These are phyloP conservation scores for Aureobasidium namibiae DNA, from an alignment of 2,329 filamentous ascomycete species.

Conservation along the genomic window DNA sequence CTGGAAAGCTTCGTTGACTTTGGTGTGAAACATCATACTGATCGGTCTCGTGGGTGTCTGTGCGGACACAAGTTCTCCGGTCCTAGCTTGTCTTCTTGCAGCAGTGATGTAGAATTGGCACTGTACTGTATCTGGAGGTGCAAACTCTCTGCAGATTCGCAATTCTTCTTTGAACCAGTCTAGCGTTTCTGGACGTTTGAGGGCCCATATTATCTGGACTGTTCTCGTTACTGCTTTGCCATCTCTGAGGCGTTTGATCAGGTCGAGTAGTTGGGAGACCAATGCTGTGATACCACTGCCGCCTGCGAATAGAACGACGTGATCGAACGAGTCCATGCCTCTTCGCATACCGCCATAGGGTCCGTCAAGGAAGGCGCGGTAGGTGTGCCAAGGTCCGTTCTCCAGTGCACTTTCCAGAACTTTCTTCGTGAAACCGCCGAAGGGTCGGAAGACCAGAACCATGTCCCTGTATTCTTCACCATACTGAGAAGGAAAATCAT, in stretches of 20 bases:
- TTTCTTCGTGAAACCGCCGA: constrained; percentile 78
- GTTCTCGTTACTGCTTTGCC: constrained; percentile 87
- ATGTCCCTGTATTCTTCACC: constrained; percentile 83
- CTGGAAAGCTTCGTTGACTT: constrained; percentile 78
- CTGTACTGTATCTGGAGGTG: constrained; percentile 78
- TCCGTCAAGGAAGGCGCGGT: constrained; percentile 84
- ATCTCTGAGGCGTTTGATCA: constrained; percentile 96
- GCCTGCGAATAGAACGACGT: constrained; percentile 85
- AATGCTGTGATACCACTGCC: constrained; percentile 92
- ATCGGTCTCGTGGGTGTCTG: constrained; percentile 49
- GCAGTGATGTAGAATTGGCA: constrained; percentile 94
- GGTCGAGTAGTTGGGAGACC: constrained; percentile 79
- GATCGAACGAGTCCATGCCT: constrained; percentile 84
- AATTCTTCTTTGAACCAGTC: constrained; percentile 97
- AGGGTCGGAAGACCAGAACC: constrained; percentile 84
- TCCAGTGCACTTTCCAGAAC: constrained; percentile 76
- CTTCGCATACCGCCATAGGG: constrained; percentile 93
- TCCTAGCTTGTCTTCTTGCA: constrained; percentile 49
- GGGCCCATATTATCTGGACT: constrained; percentile 86
- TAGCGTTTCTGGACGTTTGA: constrained; percentile 86
- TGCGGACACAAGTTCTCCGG: constrained; percentile 44
- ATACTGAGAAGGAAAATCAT: constrained; percentile 88
- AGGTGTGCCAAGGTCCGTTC: constrained; percentile 84
- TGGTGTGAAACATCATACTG: constrained; percentile 72
- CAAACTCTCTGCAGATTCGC: constrained; percentile 80